A percentile compares a stretch with the other conserved stretches of the same genome.
phyloP scores from a whole-genome alignment of 2,329 filamentous ascomycete genomes.

The Alternaria solani region DNA sequence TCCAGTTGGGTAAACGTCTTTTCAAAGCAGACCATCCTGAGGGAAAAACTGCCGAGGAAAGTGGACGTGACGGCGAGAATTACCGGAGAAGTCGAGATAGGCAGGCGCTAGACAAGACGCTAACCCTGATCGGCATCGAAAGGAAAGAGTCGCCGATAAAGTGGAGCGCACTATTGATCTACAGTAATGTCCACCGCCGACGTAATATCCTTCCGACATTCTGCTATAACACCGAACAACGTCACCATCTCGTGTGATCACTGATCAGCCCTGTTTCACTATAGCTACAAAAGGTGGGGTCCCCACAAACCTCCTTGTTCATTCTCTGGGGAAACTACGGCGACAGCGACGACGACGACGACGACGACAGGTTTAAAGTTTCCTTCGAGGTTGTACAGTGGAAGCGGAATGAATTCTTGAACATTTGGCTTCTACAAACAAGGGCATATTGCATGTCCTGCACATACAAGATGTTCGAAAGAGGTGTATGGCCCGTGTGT shows the following conservation, averaged over 20 bases:
- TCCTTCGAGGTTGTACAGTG: not conserved
- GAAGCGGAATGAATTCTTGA: slow-evolving; percentile 1
- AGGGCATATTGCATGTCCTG: not conserved
- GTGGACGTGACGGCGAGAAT: slow-evolving; percentile 22
- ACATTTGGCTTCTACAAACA: not conserved
- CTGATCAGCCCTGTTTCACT: not conserved
- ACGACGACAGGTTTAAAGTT: not conserved
- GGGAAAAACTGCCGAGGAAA: slow-evolving; percentile 8
- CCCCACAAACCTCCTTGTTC: not conserved
- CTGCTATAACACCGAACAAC: not conserved
- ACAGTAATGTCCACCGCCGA: slow-evolving; percentile 12
- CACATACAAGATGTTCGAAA: not conserved
- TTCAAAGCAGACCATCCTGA: slow-evolving; percentile 13
- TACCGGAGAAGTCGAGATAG: not conserved
- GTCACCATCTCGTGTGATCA: not conserved
- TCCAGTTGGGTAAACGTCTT: slow-evolving; percentile 13
- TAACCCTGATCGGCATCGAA: not conserved
- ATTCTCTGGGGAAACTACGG: slow-evolving; percentile 2
- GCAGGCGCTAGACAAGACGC: not conserved
- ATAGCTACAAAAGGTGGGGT: not conserved
- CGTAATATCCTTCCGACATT: not conserved
- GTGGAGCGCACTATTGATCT: slow-evolving; percentile 3
- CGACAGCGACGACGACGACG: not conserved
- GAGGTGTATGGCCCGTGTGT: not conserved
- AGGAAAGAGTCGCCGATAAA: slow-evolving; percentile 13